Percentiles rank a stretch among this genome's conserved stretches.
Conservation (phyloP, 805 yeast species). For the Wickerhamomyces bisporus region DNA sequence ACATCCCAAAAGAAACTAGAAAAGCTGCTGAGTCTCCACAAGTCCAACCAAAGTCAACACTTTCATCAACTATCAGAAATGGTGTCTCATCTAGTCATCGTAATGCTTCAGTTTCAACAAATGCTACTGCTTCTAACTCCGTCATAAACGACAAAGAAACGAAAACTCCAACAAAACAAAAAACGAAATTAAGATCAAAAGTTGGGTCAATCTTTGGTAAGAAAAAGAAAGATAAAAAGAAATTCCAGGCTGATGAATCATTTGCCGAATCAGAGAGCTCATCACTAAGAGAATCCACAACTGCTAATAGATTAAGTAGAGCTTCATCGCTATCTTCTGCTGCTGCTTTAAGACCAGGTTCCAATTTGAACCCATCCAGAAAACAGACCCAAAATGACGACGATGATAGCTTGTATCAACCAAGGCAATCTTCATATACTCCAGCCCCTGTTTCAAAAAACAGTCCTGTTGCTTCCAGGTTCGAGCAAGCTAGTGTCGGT, state of each 20-base stretch:
- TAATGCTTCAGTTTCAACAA: conserved; percentile 16
- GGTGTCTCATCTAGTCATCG: conserved; percentile 7
- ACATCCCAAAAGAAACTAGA: conserved; percentile 24
- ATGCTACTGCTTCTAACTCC: conserved; percentile 13
- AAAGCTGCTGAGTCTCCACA: conserved; percentile 24
- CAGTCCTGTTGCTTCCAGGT: conserved; percentile 2
- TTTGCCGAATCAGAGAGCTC: conserved; percentile 24
- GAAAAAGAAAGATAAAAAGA: conserved; percentile 37
- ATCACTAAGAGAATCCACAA: conserved; percentile 14
- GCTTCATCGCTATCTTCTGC: conserved; percentile 16
- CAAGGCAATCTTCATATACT: conserved; percentile 4
- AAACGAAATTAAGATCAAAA: conserved; percentile 50
- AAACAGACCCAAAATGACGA: not conserved
- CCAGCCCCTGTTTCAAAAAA: conserved; percentile 13
- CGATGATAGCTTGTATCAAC: not conserved
- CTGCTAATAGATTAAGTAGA: conserved; percentile 14
- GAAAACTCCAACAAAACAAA: conserved; percentile 24
- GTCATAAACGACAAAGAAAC: conserved; percentile 11
- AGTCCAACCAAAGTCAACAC: conserved; percentile 3
- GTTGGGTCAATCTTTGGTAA: conserved; percentile 74
- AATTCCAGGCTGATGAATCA: conserved; percentile 10
- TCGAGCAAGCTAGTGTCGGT: conserved; percentile 2
- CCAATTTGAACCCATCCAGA: not conserved
- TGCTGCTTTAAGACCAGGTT: conserved; percentile 1
- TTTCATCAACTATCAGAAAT: not conserved